Percentiles rank a stretch among this genome's conserved stretches.
Conservation (phyloP, 768 basidiomycete species). For the Dentipellis sp. region DNA sequence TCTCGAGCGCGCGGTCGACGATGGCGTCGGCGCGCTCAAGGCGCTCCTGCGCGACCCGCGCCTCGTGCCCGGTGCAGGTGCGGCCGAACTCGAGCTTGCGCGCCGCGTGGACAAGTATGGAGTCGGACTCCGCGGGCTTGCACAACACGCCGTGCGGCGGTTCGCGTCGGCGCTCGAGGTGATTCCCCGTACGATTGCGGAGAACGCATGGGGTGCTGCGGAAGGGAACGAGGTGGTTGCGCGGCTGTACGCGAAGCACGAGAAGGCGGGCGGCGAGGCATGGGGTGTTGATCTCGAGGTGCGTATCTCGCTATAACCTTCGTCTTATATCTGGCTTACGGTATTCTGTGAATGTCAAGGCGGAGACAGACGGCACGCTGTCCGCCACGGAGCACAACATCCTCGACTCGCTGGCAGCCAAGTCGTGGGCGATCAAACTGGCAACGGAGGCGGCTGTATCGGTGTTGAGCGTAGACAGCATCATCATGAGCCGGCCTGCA, state of each 20-base stretch:
- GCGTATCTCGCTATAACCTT: constrained; percentile 9
- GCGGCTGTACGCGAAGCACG: constrained; percentile 85
- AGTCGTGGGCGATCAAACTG: constrained; percentile 84
- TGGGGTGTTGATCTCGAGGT: constrained; percentile 93
- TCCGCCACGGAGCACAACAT: constrained; percentile 54
- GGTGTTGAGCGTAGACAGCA: constrained; percentile 91
- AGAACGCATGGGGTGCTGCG: constrained; percentile 88
- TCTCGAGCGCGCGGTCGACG: constrained; percentile 92
- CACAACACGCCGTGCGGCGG: constrained; percentile 88
- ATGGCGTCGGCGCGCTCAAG: constrained; percentile 95
- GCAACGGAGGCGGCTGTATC: constrained; percentile 88
- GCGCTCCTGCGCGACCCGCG: constrained; percentile 82
- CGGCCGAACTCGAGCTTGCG: constrained; percentile 89
- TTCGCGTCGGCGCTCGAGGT: constrained; percentile 89
- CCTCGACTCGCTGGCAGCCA: constrained; percentile 82
- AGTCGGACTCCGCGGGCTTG: constrained; percentile 77
- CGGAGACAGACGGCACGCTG: constrained; percentile 73
- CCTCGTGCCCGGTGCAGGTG: constrained; percentile 90
- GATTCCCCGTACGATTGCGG: constrained; percentile 84
- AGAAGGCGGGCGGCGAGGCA: constrained; percentile 56
- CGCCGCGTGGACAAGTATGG: constrained; percentile 80
- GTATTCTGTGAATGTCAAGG: constrained; percentile 31
- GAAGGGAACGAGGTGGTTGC: constrained; percentile 92
- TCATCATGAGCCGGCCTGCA: constrained; percentile 94
- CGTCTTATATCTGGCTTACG: background rate